These are phyloP conservation scores for Prunus mira DNA, from an alignment of 306 rosid genomes.

Conservation along the genomic window DNA sequence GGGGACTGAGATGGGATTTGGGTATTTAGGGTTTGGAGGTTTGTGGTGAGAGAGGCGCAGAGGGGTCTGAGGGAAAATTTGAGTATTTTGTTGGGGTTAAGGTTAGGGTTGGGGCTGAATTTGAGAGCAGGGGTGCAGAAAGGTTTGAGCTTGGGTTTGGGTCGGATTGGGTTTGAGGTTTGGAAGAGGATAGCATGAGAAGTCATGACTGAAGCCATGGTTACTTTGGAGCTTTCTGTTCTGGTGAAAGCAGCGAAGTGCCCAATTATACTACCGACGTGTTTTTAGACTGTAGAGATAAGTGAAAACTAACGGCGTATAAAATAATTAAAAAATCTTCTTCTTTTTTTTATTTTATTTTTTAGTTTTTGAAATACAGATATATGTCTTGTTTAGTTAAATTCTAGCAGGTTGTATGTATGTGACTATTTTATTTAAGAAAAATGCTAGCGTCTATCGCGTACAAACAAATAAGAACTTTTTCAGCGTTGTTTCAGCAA, in stretches of 20 bases:
- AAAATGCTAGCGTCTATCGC: too few relatives aligned
- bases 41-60: neutral
- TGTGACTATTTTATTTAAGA: too few relatives aligned
- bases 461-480: too few relatives aligned
- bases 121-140: neutral
- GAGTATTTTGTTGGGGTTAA: neutral
- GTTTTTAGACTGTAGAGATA: neutral
- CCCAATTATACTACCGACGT: neutral
- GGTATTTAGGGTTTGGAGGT: neutral
- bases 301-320: neutral
- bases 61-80: neutral
- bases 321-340: too few relatives aligned
- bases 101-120: neutral
- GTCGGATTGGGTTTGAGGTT: neutral
- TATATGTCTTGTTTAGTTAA: too few relatives aligned
- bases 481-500: too few relatives aligned
- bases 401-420: too few relatives aligned
- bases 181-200: constrained; percentile 8
- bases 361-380: too few relatives aligned
- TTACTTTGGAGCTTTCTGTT: neutral
- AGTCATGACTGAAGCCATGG: constrained; percentile 11
- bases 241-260: neutral
- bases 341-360: too few relatives aligned
- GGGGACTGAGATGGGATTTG: neutral
- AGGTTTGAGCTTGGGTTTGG: neutral